Base-by-base conservation (phyloP, 179 eudicot genomes). In the Beta corolliflora region DNA sequence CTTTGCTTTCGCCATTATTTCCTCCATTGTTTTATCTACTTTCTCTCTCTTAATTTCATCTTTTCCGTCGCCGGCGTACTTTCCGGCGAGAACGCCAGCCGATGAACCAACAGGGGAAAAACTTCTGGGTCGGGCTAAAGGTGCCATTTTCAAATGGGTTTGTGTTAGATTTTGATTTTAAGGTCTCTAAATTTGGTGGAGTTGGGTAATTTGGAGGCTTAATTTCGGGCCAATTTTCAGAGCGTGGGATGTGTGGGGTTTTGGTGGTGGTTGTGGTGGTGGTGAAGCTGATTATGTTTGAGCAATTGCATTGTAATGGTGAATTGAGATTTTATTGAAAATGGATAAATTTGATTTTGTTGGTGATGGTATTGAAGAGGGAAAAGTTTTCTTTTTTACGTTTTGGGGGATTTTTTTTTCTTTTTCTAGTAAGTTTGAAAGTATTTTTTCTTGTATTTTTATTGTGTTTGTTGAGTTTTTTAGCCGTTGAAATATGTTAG, bases 1-100 rank as follows among this genome's bases (percentile, higher is more conserved):
- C 69, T 85, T 88, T 1, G 94, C 92, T 54, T 64, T 68, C 36
- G 77, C 79, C 89, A 93, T 65, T 52, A 95, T 83, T 45, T 92
- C 94, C 53, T 18, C 75, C 88, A 95, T 86, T 41, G 90, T 79
- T 81, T 86, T 87, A 61, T n/a, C n/a, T 58, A 88, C 79, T 88
- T 93, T 81, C 68, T 85, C 77, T 64, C 68, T 50, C 53, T 84
- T 65, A 67, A 55, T 41, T 4, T 18, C 73, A 11, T 65, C 52
- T 19, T 52, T 3, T 18, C 50, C 74, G 90, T 65, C 36, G 82
- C 50, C 74, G 90, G 71, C 23, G 83, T 29, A 7, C 81, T 63
- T 36, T 63, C 59, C 82, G 78, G 82, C 80, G 74, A 83, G 19
- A 67, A 61, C 23, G 89, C 80, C 85, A n/a, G 80, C 46, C 90